phyloP scores from a whole-genome alignment of 2,329 filamentous ascomycete genomes.

The Phialemonium atrogriseum region DNA sequence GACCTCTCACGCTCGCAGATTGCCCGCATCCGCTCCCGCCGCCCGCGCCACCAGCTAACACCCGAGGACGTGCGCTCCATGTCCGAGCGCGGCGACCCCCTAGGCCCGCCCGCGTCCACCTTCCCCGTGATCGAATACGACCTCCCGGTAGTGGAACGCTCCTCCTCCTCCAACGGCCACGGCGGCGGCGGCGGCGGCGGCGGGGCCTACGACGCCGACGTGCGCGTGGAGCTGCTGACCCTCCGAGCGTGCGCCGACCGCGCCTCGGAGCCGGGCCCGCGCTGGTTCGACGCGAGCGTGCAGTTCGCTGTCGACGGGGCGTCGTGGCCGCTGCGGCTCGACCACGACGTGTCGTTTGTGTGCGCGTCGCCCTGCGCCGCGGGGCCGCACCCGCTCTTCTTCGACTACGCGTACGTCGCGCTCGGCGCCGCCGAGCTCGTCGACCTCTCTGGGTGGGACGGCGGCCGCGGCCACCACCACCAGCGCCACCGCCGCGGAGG shows the following conservation, averaged over 20 bases:
- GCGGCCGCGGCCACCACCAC: conserved; percentile 7
- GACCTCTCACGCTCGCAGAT: conserved; percentile 64
- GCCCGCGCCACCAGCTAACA: conserved; percentile 42
- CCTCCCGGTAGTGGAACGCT: conserved; percentile 47
- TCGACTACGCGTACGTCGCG: conserved; percentile 55
- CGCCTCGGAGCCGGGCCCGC: conserved; percentile 22
- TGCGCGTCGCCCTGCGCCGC: conserved; percentile 55
- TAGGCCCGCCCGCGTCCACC: conserved; percentile 52
- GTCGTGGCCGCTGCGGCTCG: conserved; percentile 55
- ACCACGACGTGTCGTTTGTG: conserved; percentile 58
- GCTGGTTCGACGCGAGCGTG: conserved; percentile 51
- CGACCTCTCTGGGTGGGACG: conserved; percentile 55
- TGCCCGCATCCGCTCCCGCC: conserved; percentile 55
- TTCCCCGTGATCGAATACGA: conserved; percentile 64
- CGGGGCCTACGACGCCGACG: conserved; percentile 54
- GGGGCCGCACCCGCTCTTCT: conserved; percentile 62
- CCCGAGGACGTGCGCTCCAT: conserved; percentile 57
- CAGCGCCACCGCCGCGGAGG: too few species aligned
- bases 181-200: conserved; percentile 50
- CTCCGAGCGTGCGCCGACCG: conserved; percentile 34
- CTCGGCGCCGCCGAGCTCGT: conserved; percentile 59
- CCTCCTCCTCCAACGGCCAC: conserved; percentile 27
- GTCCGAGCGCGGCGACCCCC: conserved; percentile 57
- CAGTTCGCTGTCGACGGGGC: conserved; percentile 56
- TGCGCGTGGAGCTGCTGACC: conserved; percentile 60